phyloP scores from a whole-genome alignment of 768 basidiomycete species.

The Tulasnella sp. region DNA sequence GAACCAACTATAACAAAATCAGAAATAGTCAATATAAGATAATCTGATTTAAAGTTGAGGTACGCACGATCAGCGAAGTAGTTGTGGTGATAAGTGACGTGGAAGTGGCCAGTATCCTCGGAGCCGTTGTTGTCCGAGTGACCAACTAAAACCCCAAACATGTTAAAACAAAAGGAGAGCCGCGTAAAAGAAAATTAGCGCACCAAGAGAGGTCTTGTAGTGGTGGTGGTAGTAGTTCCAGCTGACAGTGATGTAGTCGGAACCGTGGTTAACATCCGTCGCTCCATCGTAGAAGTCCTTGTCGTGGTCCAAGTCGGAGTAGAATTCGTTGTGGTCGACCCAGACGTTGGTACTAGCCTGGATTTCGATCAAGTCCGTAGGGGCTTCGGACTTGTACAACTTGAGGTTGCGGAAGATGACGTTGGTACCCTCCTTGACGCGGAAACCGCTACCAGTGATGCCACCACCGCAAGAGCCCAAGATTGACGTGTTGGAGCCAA shows the following conservation, averaged over 20 bases:
- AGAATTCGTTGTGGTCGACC: conserved; percentile 19
- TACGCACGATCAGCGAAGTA: conserved; percentile 2
- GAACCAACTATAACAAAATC: conserved; percentile 35
- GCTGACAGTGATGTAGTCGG: conserved; percentile 34
- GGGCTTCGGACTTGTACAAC: conserved; percentile 15
- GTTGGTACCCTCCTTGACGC: conserved; percentile 19
- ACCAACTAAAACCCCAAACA: neutral
- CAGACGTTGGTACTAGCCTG: conserved; percentile 16
- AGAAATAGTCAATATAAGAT: neutral
- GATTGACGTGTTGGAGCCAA: conserved; percentile 14
- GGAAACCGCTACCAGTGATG: conserved; percentile 15
- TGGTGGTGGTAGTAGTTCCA: conserved; percentile 33
- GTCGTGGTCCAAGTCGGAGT: conserved; percentile 15
- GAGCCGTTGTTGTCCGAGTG: conserved; percentile 38
- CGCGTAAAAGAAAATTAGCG: no score
- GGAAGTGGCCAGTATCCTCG: conserved; percentile 15
- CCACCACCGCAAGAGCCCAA: conserved; percentile 19
- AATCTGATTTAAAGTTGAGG: neutral
- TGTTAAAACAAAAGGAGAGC: neutral
- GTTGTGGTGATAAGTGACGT: conserved; percentile 24
- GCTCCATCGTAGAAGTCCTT: conserved; percentile 48
- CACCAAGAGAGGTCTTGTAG: conserved; percentile 44
- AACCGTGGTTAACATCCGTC: conserved; percentile 46
- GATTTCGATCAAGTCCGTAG: conserved; percentile 13
- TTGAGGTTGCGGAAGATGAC: conserved; percentile 22